Percentiles rank a stretch among this genome's conserved stretches.
Conservation (phyloP, 768 basidiomycete genomes). For the Postia placenta region DNA sequence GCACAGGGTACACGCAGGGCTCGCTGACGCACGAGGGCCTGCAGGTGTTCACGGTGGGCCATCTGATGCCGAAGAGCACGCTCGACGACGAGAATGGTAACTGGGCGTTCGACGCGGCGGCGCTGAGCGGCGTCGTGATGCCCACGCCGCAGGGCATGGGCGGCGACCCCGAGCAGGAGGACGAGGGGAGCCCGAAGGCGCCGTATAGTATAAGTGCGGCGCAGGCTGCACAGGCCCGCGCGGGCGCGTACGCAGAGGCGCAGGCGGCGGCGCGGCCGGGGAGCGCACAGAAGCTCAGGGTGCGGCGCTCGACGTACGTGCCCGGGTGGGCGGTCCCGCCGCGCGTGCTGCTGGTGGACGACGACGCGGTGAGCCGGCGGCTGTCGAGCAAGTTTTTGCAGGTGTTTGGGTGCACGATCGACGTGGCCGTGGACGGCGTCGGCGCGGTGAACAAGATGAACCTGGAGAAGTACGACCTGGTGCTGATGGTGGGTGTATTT, state of each 20-base stretch:
- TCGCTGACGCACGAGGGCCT: conserved; percentile 50
- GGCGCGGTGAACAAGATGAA: conserved; percentile 96
- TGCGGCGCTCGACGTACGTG: conserved; percentile 73
- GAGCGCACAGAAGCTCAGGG: conserved; percentile 47
- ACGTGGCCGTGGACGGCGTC: conserved; percentile 90
- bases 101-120: conserved; percentile 50
- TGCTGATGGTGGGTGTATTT: conserved; percentile 71
- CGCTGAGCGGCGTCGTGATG: conserved; percentile 24
- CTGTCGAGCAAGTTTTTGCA: conserved; percentile 90
- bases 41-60: conserved; percentile 78
- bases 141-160: conserved; percentile 25
- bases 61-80: conserved; percentile 55
- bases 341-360: conserved; percentile 88
- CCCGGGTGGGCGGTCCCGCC: conserved; percentile 92
- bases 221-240: conserved; percentile 18
- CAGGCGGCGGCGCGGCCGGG: conserved; percentile 10
- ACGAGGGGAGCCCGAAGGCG: conserved; percentile 18
- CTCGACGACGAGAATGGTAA: conserved; percentile 48
- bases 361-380: conserved; percentile 87
- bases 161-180: conserved; percentile 23
- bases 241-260: not conserved
- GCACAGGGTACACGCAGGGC: conserved; percentile 15
- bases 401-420: conserved; percentile 91
- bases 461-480: conserved; percentile 90
- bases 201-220: conserved; percentile 9